phyloP scores from a whole-genome alignment of 306 rosid genomes.

The Vigna hirtella region DNA sequence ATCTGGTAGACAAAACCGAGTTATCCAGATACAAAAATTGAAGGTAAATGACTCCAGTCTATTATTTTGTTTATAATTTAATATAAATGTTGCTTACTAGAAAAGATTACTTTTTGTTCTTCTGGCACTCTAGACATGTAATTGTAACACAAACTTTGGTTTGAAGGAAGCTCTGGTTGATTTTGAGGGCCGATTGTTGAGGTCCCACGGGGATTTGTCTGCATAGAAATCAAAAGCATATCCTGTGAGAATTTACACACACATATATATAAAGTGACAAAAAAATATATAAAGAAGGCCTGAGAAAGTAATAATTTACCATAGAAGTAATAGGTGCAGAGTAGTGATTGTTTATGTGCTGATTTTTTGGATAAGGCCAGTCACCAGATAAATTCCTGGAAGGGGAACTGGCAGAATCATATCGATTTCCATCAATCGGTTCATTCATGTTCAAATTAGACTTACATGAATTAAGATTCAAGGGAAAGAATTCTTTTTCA shows the following conservation, averaged over 20 bases:
- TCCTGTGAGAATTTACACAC: not conserved
- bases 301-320: slow-evolving; percentile 42
- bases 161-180: slow-evolving; percentile 82
- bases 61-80: not conserved
- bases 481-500: slow-evolving; percentile 38
- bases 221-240: not conserved
- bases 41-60: no score
- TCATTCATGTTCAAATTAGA: slow-evolving; percentile 39
- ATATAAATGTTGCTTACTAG: no score
- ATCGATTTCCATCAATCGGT: slow-evolving; percentile 40
- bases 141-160: slow-evolving; percentile 59
- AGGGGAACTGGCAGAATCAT: slow-evolving; percentile 37
- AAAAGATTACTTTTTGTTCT: slow-evolving; percentile 47
- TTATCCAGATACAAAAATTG: not conserved
- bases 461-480: slow-evolving; percentile 35
- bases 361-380: slow-evolving; percentile 42
- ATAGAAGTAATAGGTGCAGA: slow-evolving; percentile 32
- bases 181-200: slow-evolving; percentile 35
- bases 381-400: slow-evolving; percentile 40
- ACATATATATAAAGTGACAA: not conserved
- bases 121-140: slow-evolving; percentile 37
- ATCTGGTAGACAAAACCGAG: not conserved
- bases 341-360: slow-evolving; percentile 36
- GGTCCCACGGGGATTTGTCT: slow-evolving; percentile 58
- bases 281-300: not conserved